Evolutionary conservation across 2,329 filamentous ascomycete genomes (phyloP).

Genomic region (Aspergillus transmontanensis): DNA sequence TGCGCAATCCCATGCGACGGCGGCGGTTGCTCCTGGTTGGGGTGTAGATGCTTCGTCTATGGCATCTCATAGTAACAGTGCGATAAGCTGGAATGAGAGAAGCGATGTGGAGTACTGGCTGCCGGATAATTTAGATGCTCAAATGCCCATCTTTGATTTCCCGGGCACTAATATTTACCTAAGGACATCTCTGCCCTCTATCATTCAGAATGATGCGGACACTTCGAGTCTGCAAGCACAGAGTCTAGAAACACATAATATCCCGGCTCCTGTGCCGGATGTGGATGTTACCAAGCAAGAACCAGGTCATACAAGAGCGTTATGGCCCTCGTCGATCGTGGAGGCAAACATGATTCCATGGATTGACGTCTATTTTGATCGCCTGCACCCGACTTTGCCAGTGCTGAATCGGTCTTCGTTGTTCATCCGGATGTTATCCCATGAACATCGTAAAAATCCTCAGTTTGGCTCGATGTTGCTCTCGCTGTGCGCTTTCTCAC

Average conservation of each 20-base stretch:
- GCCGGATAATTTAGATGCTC: slow-evolving; percentile 36
- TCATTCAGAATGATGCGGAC: slow-evolving; percentile 30
- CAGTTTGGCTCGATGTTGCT: slow-evolving; percentile 49
- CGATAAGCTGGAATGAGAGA: slow-evolving; percentile 30
- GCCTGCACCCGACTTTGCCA: slow-evolving; percentile 46
- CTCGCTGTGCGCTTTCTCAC: slow-evolving; percentile 46
- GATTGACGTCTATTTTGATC: slow-evolving; percentile 50
- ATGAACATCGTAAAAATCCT: slow-evolving; percentile 46
- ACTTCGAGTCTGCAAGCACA: slow-evolving; percentile 24
- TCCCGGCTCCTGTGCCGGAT: slow-evolving; percentile 22
- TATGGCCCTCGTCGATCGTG: slow-evolving; percentile 43
- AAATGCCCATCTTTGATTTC: slow-evolving; percentile 37
- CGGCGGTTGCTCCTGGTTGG: slow-evolving; percentile 27
- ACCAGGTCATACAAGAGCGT: slow-evolving; percentile 26
- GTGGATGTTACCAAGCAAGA: slow-evolving; percentile 18
- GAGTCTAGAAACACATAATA: slow-evolving; percentile 19
- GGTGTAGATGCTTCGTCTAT: slow-evolving; percentile 23
- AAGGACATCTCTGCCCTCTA: slow-evolving; percentile 37
- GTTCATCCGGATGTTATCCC: slow-evolving; percentile 45
- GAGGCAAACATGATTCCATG: slow-evolving; percentile 46
- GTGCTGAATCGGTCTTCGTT: slow-evolving; percentile 44
- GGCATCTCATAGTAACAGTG: slow-evolving; percentile 23
- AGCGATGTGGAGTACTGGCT: slow-evolving; percentile 39
- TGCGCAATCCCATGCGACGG: slow-evolving; percentile 20
- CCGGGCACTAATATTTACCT: slow-evolving; percentile 40